These are phyloP conservation scores for Globisporangium yorkense DNA, from an alignment of 352 stramenopile genomes.

Conservation along the genomic window DNA sequence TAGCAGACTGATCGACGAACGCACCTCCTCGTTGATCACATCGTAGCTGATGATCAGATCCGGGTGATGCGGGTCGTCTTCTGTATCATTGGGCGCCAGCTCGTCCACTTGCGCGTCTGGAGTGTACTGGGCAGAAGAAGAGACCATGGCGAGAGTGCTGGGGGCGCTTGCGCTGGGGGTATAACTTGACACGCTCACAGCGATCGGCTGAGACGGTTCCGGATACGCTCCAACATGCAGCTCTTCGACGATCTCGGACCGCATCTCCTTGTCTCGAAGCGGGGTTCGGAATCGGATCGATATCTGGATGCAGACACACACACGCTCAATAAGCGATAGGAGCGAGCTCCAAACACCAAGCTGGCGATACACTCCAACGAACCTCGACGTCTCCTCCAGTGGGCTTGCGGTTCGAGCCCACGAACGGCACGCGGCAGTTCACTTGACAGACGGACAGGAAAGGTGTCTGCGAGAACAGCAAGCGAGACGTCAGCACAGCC, in stretches of 20 bases:
- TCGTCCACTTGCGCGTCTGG: background rate
- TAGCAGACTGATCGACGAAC: background rate
- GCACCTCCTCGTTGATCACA: conserved; percentile 81
- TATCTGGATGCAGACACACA: conserved; percentile 25
- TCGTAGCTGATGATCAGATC: conserved; percentile 83
- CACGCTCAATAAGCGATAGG: background rate
- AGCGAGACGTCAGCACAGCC: background rate
- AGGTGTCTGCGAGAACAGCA: conserved; percentile 21
- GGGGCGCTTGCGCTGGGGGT: background rate
- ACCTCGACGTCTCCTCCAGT: conserved; percentile 66
- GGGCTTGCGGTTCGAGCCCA: conserved; percentile 63
- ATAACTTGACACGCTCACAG: background rate
- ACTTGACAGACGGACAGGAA: conserved; percentile 50
- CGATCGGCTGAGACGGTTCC: conserved; percentile 10
- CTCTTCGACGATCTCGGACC: conserved; percentile 32
- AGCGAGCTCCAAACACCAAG: background rate
- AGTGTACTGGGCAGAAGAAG: background rate
- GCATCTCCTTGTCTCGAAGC: conserved; percentile 58
- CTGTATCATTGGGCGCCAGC: background rate
- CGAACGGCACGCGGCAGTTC: conserved; percentile 44
- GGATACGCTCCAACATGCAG: conserved; percentile 56
- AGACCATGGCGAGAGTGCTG: background rate
- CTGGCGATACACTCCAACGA: background rate
- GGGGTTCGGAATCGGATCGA: conserved; percentile 47
- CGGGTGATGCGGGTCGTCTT: conserved; percentile 51